A percentile compares a stretch with the other conserved stretches of the same genome.
These are phyloP conservation scores for Serendipita sp. DNA, from an alignment of 768 basidiomycete genomes.

Conservation along the genomic window DNA sequence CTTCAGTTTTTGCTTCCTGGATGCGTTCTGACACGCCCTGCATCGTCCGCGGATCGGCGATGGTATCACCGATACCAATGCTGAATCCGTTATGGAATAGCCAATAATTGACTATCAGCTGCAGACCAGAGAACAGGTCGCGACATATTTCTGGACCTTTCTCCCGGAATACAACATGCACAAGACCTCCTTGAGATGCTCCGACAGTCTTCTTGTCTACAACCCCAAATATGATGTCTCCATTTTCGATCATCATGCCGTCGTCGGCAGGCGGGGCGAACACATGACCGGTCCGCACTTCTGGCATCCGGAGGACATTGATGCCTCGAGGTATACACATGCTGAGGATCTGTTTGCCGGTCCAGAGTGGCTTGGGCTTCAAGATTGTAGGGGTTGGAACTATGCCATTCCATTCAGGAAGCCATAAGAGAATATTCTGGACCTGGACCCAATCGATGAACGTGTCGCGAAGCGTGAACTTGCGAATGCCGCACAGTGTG, in stretches of 20 bases:
- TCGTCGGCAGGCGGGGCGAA: constrained; percentile 51
- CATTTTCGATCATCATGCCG: constrained; percentile 92
- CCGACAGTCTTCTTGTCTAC: constrained; percentile 99
- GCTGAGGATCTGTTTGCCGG: constrained; percentile 89
- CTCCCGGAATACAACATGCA: constrained; percentile 95
- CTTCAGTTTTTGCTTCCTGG: constrained; percentile 60
- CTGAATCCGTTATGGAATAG: constrained; percentile 98
- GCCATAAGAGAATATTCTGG: constrained; percentile 95
- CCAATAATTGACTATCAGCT: constrained; percentile 96
- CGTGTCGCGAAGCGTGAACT: constrained; percentile 88
- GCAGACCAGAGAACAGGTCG: constrained; percentile 81
- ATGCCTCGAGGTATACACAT: constrained; percentile 89
- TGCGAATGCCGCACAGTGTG: constrained; percentile 91
- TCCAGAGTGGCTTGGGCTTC: constrained; percentile 95
- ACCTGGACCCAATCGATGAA: constrained; percentile 94
- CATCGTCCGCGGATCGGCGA: constrained; percentile 86
- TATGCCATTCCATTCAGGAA: constrained; percentile 91
- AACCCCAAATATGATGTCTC: constrained; percentile 86
- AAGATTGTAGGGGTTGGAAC: constrained; percentile 88
- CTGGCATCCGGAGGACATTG: constrained; percentile 73
- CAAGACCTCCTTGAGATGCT: constrained; percentile 80
- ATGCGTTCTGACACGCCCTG: constrained; percentile 69
- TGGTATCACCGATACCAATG: constrained; percentile 97
- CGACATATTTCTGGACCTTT: constrained; percentile 87
- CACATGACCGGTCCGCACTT: constrained; percentile 63